phyloP scores from a whole-genome alignment of 2,329 filamentous ascomycete species.

The Lachnellula willkommii region DNA sequence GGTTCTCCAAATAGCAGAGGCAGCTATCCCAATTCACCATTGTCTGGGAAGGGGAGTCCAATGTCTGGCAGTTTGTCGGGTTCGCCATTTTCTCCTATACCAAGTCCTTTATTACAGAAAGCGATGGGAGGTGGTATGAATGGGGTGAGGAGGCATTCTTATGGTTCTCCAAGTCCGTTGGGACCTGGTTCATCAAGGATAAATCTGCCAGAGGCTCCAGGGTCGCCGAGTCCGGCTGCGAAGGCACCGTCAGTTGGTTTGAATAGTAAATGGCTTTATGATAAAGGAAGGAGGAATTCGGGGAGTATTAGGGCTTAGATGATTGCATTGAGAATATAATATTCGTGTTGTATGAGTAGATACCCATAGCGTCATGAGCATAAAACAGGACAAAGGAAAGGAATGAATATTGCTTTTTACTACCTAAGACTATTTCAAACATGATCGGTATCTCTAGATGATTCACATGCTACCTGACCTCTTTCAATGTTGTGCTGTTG shows the following conservation, averaged over 20 bases:
- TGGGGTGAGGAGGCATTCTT: slow-evolving; percentile 55
- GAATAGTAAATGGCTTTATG: slow-evolving; percentile 94
- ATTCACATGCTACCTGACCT: neutral
- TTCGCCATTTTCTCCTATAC: slow-evolving; percentile 46
- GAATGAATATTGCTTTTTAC: neutral
- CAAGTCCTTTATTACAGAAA: slow-evolving; percentile 63
- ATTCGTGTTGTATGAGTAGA: slow-evolving; percentile 19
- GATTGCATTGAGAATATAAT: neutral
- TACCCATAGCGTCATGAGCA: slow-evolving; percentile 16
- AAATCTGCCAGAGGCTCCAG: slow-evolving; percentile 47
- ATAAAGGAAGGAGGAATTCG: slow-evolving; percentile 56
- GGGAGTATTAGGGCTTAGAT: slow-evolving; percentile 27
- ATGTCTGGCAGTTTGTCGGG: slow-evolving; percentile 35
- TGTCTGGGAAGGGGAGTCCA: slow-evolving; percentile 52
- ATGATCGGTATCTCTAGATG: neutral
- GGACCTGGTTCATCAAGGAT: slow-evolving; percentile 41
- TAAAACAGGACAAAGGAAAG: neutral
- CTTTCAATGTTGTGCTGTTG: neutral
- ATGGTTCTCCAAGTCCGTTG: slow-evolving; percentile 52
- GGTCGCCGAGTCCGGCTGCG: slow-evolving; percentile 63
- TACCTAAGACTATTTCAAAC: neutral
- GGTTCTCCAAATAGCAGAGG: slow-evolving; percentile 52
- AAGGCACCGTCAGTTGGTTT: slow-evolving; percentile 71
- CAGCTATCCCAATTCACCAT: slow-evolving; percentile 50
- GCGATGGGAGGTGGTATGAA: slow-evolving; percentile 45